Evolutionary conservation across 108 stramenopile genomes (phyloP).

Genomic region (Fragilariopsis cylindrus): DNA sequence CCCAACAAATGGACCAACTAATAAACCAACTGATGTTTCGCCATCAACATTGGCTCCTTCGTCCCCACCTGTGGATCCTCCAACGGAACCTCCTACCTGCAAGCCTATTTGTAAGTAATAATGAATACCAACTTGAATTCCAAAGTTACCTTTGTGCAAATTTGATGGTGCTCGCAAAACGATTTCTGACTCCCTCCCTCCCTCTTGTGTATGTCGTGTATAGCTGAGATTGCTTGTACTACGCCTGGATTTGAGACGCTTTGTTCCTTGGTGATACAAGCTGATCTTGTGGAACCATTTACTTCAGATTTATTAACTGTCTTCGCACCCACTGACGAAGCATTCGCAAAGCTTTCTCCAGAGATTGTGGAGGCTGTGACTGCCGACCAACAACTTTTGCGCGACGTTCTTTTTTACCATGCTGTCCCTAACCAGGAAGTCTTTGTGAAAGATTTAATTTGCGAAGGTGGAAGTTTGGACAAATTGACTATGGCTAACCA

Average conservation of each 20-base stretch:
- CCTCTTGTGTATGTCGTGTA: not conserved
- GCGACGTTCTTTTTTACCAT: conserved; percentile 8
- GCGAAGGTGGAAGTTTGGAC: conserved; percentile 17
- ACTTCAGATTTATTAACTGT: conserved; percentile 8
- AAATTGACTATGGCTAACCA: conserved; percentile 13
- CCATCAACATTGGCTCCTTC: conserved; percentile 6
- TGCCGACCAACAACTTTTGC: not conserved
- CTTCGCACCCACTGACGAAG: conserved; percentile 51
- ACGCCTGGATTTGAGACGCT: conserved; percentile 7
- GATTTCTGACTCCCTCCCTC: too few species aligned
- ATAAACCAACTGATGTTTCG: not conserved
- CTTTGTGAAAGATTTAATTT: conserved; percentile 7
- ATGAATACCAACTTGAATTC: not conserved
- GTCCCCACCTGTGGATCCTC: conserved; percentile 10
- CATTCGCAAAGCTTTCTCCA: conserved; percentile 33
- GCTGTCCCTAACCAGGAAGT: conserved; percentile 1
- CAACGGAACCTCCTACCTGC: conserved; percentile 20
- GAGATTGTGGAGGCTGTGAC: not conserved
- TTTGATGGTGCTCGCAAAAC: too few species aligned
- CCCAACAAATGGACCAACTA: conserved; percentile 1
- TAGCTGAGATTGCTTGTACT: conserved; percentile 1
- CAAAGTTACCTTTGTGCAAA: not conserved
- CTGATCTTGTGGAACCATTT: conserved; percentile 29
- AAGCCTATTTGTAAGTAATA: conserved; percentile 9
- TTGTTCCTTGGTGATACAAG: conserved; percentile 3